A percentile compares a stretch with the other conserved stretches of the same genome.
Evolutionary conservation across 75 land plant genomes (phyloP).

Genomic region (Picea sitchensis): DNA sequence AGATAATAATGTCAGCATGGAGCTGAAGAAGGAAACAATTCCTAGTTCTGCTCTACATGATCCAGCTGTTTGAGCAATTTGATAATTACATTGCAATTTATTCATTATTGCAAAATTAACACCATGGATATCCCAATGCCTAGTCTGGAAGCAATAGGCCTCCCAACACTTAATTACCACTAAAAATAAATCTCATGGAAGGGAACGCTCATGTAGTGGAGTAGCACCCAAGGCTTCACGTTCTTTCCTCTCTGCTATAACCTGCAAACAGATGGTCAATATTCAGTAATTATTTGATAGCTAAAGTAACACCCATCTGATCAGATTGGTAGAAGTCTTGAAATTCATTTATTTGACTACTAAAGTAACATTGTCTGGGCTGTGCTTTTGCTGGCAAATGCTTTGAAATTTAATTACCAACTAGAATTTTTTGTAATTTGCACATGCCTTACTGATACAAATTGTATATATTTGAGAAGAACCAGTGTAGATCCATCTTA

Average conservation of each 20-base stretch:
- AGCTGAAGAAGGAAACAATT: neutral
- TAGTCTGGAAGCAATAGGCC: neutral
- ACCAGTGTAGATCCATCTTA: no score
- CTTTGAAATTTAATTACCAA: neutral
- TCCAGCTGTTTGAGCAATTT: neutral
- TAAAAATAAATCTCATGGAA: constrained; percentile 33
- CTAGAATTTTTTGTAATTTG: neutral
- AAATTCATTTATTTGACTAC: neutral
- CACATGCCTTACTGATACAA: neutral
- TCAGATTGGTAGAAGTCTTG: neutral
- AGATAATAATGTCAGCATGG: neutral
- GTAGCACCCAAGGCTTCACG: constrained; percentile 68
- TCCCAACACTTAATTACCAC: neutral
- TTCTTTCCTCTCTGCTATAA: constrained; percentile 71
- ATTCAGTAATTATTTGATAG: neutral
- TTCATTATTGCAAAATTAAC: neutral
- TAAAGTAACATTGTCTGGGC: neutral
- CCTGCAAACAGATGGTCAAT: constrained; percentile 41
- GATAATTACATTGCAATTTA: neutral
- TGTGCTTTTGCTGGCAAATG: no score
- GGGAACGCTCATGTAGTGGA: constrained; percentile 47
- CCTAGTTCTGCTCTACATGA: neutral
- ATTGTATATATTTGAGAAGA: no score
- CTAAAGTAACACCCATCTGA: neutral
- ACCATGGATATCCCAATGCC: neutral